These are phyloP conservation scores for Cercophora newfieldiana DNA, from an alignment of 495 filamentous ascomycete species.

Conservation along the genomic window DNA sequence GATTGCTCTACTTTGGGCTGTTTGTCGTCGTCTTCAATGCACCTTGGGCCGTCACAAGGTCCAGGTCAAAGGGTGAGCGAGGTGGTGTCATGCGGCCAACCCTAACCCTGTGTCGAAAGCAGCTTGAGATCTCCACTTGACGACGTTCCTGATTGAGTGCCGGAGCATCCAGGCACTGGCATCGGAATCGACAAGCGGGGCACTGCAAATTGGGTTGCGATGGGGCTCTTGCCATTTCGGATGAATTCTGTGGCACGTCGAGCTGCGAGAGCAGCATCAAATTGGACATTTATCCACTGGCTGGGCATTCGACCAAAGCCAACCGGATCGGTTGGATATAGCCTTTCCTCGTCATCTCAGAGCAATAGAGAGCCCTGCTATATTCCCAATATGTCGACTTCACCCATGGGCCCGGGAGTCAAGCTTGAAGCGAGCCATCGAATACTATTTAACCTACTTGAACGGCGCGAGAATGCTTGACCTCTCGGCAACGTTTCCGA, in stretches of 20 bases:
- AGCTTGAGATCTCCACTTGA: too few species aligned
- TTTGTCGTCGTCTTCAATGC: neutral
- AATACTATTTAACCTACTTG: neutral
- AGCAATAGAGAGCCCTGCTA: neutral
- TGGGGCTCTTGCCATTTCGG: conserved; percentile 6
- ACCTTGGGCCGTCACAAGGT: too few species aligned
- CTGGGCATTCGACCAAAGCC: conserved; percentile 2
- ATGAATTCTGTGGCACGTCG: conserved; percentile 3
- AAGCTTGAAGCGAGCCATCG: neutral
- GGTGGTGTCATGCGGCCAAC: too few species aligned
- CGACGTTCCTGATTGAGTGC: neutral
- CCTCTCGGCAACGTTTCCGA: neutral
- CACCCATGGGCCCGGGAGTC: neutral
- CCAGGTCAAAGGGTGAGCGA: too few species aligned
- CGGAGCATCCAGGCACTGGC: neutral
- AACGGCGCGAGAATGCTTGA: neutral
- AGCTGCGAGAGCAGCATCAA: neutral
- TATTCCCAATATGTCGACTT: neutral
- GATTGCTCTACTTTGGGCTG: neutral
- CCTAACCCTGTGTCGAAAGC: too few species aligned
- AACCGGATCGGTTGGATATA: conserved; percentile 1
- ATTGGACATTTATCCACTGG: conserved; percentile 9
- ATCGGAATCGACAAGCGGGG: neutral
- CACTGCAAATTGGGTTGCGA: neutral
- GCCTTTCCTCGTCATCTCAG: neutral